Conservation (phyloP, 78 protist species). For the Guillardia theta region DNA sequence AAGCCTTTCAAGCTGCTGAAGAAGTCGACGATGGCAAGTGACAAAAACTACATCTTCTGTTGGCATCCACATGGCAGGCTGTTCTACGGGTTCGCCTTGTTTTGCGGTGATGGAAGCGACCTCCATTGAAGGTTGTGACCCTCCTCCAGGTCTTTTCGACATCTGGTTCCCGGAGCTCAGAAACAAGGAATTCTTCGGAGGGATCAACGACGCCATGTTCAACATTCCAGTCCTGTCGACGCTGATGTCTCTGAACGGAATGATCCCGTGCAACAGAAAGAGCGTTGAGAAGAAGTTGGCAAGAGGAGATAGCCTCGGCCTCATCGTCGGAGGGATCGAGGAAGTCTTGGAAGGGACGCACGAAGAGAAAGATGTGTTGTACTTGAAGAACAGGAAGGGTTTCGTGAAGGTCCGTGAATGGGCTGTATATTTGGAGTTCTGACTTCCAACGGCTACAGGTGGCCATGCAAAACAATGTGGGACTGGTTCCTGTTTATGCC, state of each 20-base stretch:
- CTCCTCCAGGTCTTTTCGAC: neutral
- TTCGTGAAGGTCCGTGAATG: neutral
- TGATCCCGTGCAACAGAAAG: neutral
- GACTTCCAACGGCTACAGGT: too few relatives aligned
- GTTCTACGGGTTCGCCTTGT: neutral
- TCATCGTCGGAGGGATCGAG: conserved; percentile 5
- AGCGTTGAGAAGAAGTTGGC: neutral
- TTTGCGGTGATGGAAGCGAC: neutral
- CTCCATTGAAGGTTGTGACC: neutral
- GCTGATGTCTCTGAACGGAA: neutral
- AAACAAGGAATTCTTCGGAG: neutral
- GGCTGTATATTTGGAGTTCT: too few relatives aligned
- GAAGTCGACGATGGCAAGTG: neutral
- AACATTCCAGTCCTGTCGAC: neutral
- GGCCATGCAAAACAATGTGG: neutral
- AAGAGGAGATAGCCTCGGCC: neutral
- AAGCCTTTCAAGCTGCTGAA: neutral
- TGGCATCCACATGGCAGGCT: neutral
- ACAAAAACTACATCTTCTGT: neutral
- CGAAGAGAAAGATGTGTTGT: neutral
- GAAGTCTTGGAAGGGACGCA: neutral
- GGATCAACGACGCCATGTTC: neutral
- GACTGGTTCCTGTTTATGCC: neutral
- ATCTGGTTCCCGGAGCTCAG: neutral
- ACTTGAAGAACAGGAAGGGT: neutral